Conservation (phyloP, 768 basidiomycete species). For the Suillus spraguei region DNA sequence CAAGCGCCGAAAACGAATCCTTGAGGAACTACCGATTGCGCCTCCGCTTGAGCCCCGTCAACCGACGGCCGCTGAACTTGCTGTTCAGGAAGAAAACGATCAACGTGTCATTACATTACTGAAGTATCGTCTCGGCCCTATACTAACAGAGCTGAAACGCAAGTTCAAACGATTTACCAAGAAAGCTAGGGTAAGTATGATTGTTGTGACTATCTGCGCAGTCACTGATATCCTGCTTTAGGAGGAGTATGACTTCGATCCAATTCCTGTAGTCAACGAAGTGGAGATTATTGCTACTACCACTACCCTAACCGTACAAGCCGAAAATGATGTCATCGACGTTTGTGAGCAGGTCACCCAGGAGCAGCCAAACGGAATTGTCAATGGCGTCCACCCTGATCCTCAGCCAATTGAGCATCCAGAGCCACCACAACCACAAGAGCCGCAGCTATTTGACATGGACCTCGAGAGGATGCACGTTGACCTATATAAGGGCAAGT, state of each 20-base stretch:
- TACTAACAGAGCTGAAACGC: constrained; percentile 86
- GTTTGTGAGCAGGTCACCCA: constrained; percentile 39
- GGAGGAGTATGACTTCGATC: constrained; percentile 76
- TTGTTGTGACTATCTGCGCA: constrained; percentile 16
- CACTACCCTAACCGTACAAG: constrained; percentile 40
- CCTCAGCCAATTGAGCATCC: constrained; percentile 21
- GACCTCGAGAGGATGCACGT: constrained; percentile 91
- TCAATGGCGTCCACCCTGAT: constrained; percentile 39
- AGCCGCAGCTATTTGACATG: constrained; percentile 73
- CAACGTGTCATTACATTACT: constrained; percentile 75
- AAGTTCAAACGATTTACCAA: constrained; percentile 92
- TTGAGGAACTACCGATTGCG: constrained; percentile 86
- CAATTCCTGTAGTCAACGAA: constrained; percentile 27
- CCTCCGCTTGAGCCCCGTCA: constrained; percentile 87
- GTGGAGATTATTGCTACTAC: constrained; percentile 40
- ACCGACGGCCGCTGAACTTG: constrained; percentile 81
- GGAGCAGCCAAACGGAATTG: constrained; percentile 35
- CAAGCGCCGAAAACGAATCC: constrained; percentile 76
- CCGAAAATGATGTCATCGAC: constrained; percentile 46
- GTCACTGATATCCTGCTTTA: constrained; percentile 28
- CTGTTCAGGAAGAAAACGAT: constrained; percentile 82
- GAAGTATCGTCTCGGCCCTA: constrained; percentile 88
- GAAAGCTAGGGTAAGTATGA: constrained; percentile 62
- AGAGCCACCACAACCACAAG: constrained; percentile 36
- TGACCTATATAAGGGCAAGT: constrained; percentile 81